These are phyloP conservation scores for Penicillium carneum DNA, from an alignment of 2,329 filamentous ascomycete species.

Conservation along the genomic window DNA sequence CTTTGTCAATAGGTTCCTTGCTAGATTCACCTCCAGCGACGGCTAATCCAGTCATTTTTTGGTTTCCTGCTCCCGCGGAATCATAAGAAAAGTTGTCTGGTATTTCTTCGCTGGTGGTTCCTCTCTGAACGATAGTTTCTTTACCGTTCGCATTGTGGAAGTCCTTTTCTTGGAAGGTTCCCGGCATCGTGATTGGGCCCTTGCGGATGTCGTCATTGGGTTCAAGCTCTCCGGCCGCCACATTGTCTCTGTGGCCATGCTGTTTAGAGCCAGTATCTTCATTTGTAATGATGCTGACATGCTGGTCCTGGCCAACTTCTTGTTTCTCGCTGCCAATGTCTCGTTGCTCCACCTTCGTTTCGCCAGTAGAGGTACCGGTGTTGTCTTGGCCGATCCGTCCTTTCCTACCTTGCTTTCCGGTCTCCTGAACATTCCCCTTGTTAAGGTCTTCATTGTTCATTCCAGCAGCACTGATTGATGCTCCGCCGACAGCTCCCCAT, in stretches of 20 bases:
- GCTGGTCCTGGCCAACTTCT: neutral
- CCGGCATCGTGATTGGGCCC: constrained; percentile 29
- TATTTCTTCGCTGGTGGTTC: constrained; percentile 14
- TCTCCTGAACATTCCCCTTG: constrained; percentile 17
- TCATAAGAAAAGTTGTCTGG: neutral
- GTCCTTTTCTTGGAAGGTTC: constrained; percentile 19
- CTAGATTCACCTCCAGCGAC: neutral
- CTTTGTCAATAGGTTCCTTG: constrained; percentile 17
- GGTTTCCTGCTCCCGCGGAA: neutral
- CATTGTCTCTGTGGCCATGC: constrained; percentile 5
- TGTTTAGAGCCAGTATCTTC: neutral
- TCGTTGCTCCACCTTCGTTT: constrained; percentile 7
- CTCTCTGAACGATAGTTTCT: constrained; percentile 11
- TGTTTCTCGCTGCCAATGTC: neutral
- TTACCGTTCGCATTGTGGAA: constrained; percentile 13
- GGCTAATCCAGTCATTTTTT: neutral
- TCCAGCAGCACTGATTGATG: constrained; percentile 15
- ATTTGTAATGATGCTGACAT: neutral
- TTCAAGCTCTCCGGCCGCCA: constrained; percentile 14
- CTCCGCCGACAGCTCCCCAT: constrained; percentile 12
- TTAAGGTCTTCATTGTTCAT: constrained; percentile 20
- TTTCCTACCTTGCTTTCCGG: constrained; percentile 10
- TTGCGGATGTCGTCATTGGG: constrained; percentile 34
- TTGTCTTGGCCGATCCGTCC: constrained; percentile 11
- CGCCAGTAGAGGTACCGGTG: neutral